Conservation (phyloP, 345 rosid species). For the Citrus medica region DNA sequence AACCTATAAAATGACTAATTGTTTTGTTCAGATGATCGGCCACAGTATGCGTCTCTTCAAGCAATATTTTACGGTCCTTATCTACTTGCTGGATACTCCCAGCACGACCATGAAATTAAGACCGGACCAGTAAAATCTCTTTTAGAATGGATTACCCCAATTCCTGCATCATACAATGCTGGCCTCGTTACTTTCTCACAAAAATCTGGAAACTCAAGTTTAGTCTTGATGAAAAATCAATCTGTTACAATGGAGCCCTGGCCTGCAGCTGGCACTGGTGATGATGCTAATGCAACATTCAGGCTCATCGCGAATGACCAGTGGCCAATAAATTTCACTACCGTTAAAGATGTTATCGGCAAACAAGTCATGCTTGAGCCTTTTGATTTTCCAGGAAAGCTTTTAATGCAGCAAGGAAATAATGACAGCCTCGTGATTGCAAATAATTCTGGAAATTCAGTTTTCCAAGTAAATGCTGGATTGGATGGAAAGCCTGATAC, state of each 20-base stretch:
- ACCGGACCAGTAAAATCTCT: slow-evolving; percentile 15
- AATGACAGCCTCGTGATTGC: slow-evolving; percentile 13
- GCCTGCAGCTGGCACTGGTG: slow-evolving; percentile 37
- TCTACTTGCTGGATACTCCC: slow-evolving; percentile 42
- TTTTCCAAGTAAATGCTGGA: slow-evolving; percentile 35
- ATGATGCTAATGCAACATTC: slow-evolving; percentile 38
- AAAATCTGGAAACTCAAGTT: slow-evolving; percentile 22
- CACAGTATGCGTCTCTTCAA: slow-evolving; percentile 36
- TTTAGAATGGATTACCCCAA: slow-evolving; percentile 36
- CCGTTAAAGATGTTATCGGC: slow-evolving; percentile 21
- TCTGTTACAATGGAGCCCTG: slow-evolving; percentile 33
- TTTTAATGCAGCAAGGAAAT: slow-evolving; percentile 30
- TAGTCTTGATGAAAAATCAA: slow-evolving; percentile 28
- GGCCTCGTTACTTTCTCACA: slow-evolving; percentile 41
- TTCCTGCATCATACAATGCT: slow-evolving; percentile 27
- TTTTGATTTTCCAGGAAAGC: slow-evolving; percentile 42
- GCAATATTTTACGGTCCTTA: slow-evolving; percentile 50
- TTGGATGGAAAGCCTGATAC: slow-evolving; percentile 31
- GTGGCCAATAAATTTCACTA: slow-evolving; percentile 3
- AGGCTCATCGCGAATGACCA: slow-evolving; percentile 29
- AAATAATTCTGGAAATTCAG: slow-evolving; percentile 1
- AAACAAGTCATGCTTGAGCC: slow-evolving; percentile 42
- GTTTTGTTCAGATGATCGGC: slow-evolving; percentile 33
- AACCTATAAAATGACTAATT: not conserved
- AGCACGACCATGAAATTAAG: slow-evolving; percentile 38